phyloP scores from a whole-genome alignment of 192 early-diverging fungal genomes.

The Thamnidium elegans region DNA sequence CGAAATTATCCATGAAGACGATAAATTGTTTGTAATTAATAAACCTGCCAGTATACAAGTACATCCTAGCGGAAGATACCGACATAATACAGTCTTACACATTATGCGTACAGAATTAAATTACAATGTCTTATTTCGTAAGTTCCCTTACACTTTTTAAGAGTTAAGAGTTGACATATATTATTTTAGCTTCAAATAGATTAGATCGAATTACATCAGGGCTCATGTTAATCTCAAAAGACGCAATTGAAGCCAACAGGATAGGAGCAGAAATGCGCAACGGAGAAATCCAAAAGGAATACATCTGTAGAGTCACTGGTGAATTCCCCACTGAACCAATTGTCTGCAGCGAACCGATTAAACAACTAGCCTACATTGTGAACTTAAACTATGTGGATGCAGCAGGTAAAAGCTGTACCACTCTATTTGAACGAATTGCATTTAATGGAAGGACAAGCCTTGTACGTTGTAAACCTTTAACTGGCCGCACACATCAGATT shows the following conservation, averaged over 20 bases:
- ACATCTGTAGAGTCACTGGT: constrained; percentile 79
- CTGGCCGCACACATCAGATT: constrained; percentile 95
- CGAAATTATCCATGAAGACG: constrained; percentile 57
- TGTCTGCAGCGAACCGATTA: constrained; percentile 75
- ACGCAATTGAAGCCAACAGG: constrained; percentile 48
- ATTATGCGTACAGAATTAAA: constrained; percentile 63
- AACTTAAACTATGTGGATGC: constrained; percentile 78
- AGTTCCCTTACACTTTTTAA: constrained; percentile 12
- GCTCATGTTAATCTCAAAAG: constrained; percentile 71
- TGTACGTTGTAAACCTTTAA: constrained; percentile 76
- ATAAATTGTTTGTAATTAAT: constrained; percentile 73
- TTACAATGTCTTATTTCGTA: constrained; percentile 48
- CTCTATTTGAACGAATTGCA: constrained; percentile 64
- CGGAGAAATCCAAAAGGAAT: constrained; percentile 76
- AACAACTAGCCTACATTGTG: constrained; percentile 74
- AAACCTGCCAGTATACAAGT: constrained; percentile 85
- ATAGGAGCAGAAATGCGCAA: constrained; percentile 60
- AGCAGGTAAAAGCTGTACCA: constrained; percentile 75
- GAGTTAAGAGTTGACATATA: background rate
- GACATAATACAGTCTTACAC: constrained; percentile 77
- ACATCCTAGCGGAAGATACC: constrained; percentile 76
- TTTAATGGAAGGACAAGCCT: constrained; percentile 68
- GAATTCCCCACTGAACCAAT: constrained; percentile 70
- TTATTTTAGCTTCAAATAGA: constrained; percentile 67
- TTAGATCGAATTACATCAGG: constrained; percentile 92